These are phyloP conservation scores for Physcomitrellopsis africana DNA, from an alignment of 225 moss, liverwort and hornwort genomes.

Conservation along the genomic window DNA sequence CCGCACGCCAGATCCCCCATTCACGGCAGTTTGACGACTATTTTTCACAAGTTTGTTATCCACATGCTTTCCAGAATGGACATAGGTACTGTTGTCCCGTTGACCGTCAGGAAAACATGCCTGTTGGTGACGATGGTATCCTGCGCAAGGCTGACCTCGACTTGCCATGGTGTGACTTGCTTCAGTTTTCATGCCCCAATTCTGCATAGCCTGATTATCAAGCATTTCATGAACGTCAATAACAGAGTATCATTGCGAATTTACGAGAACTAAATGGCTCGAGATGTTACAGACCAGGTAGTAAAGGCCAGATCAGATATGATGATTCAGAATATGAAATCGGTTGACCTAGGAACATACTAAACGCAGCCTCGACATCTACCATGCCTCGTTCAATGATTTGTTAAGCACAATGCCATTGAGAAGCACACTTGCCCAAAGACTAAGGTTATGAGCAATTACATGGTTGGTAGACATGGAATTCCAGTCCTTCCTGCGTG, in stretches of 20 bases:
- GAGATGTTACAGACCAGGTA: too few relatives aligned
- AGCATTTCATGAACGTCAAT: background rate
- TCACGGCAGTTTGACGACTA: conserved; percentile 40
- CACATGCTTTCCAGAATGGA: conserved; percentile 28
- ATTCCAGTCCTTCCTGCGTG: conserved; percentile 38
- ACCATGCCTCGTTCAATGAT: too few relatives aligned
- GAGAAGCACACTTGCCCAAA: too few relatives aligned
- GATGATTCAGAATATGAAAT: too few relatives aligned
- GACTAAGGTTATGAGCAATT: background rate
- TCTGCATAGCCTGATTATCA: conserved; percentile 29
- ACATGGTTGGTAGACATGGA: conserved; percentile 31
- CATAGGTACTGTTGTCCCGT: conserved; percentile 24
- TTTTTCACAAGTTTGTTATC: conserved; percentile 51
- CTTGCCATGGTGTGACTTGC: conserved; percentile 31
- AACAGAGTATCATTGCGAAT: too few relatives aligned
- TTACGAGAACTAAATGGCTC: too few relatives aligned
- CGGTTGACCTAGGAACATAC: too few relatives aligned
- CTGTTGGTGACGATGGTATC: conserved; percentile 42
- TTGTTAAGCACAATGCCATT: too few relatives aligned
- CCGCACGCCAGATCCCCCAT: conserved; percentile 83
- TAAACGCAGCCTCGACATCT: too few relatives aligned
- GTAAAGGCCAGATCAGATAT: too few relatives aligned
- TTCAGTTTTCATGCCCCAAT: conserved; percentile 40
- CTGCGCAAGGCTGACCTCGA: conserved; percentile 22
- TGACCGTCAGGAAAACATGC: conserved; percentile 28